These are phyloP conservation scores for Umbelopsis vinacea DNA, from an alignment of 192 early-diverging fungal genomes.

Conservation along the genomic window DNA sequence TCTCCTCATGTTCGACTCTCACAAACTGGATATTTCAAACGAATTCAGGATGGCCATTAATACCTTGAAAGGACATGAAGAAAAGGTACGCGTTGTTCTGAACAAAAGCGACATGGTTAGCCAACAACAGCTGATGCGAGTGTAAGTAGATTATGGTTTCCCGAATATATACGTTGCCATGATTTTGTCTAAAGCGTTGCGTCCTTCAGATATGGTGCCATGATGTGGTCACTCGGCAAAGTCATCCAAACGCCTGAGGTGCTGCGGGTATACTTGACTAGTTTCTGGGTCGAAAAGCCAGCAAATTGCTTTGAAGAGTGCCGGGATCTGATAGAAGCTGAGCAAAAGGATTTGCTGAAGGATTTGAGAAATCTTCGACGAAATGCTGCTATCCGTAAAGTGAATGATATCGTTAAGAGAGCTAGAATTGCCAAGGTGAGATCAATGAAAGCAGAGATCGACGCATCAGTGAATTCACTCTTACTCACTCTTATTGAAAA, in stretches of 20 bases:
- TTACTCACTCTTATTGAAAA: too few relatives aligned
- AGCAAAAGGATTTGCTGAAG: slow-evolving; percentile 73
- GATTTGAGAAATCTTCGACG: slow-evolving; percentile 73
- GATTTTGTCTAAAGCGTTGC: background rate
- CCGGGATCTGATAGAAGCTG: slow-evolving; percentile 61
- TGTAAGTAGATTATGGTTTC: slow-evolving; percentile 49
- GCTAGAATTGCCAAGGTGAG: slow-evolving; percentile 66
- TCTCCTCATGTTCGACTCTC: slow-evolving; percentile 80
- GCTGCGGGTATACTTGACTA: slow-evolving; percentile 76
- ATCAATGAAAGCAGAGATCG: background rate
- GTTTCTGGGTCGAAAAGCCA: slow-evolving; percentile 75
- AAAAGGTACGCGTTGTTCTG: slow-evolving; percentile 80
- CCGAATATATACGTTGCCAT: background rate
- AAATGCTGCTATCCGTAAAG: slow-evolving; percentile 77
- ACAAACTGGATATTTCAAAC: slow-evolving; percentile 86
- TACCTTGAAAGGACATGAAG: slow-evolving; percentile 75
- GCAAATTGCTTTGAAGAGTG: slow-evolving; percentile 70
- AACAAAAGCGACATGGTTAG: slow-evolving; percentile 87
- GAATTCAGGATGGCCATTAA: slow-evolving; percentile 81
- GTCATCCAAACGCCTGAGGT: slow-evolving; percentile 85
- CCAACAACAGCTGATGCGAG: slow-evolving; percentile 84
- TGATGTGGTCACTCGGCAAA: slow-evolving; percentile 92
- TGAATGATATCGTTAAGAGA: slow-evolving; percentile 88
- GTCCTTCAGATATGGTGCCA: slow-evolving; percentile 69
- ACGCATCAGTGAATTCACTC: too few relatives aligned